Evolutionary conservation across 1,139 yeast species (phyloP), one percentile per base, ranked within the genome.

Genomic region (Petasospora rhodanensis): DNA sequence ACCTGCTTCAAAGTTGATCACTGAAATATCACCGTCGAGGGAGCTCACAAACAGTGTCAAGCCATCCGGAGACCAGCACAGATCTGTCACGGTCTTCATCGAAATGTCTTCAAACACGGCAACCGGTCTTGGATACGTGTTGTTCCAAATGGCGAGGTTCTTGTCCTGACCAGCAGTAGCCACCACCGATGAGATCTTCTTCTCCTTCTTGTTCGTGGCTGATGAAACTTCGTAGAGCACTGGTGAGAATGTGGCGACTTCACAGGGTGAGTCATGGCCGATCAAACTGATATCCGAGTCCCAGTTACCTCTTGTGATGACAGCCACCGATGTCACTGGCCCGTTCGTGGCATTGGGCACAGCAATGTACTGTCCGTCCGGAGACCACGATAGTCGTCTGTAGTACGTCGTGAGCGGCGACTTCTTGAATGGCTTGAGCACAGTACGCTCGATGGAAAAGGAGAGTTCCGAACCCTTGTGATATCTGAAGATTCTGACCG

Each of bases 301-400:
- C 99, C 99, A 93, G 33, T 73, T 80, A 18, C 97, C 98, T 59
- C 98, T 70, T 46, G 83, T 82, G 18, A 91, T 78, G 22, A 91
- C 76, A 0, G 89, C 91, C 6, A 87, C 91, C 0, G 96, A 79
- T 1, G 95, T 77, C 1, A 91, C 93, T 0, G 96, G 96, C 0
- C 97, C 97, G 57, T 93, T 91, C 8, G 95, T 86, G 2, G 98
- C 96, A 58, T 91, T 93, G 0, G 98, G 95, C 0, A 85, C 95
- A 0, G 96, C 97, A 32, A 91, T 83, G 51, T 84, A 91, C 55
- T 85, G 93, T 2, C 98, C 98, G 59, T 91, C 97, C 0, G 98
- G 98, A 0, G 96, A 85, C 99, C 99, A 91, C 17, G 95, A 83
- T 61, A 84, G 73, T 46, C 96, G 66, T 46, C 98, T 68, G 56